These are phyloP conservation scores for Debaryomycetaceae sp. DNA, from an alignment of 1,139 yeast species.

Conservation along the genomic window DNA sequence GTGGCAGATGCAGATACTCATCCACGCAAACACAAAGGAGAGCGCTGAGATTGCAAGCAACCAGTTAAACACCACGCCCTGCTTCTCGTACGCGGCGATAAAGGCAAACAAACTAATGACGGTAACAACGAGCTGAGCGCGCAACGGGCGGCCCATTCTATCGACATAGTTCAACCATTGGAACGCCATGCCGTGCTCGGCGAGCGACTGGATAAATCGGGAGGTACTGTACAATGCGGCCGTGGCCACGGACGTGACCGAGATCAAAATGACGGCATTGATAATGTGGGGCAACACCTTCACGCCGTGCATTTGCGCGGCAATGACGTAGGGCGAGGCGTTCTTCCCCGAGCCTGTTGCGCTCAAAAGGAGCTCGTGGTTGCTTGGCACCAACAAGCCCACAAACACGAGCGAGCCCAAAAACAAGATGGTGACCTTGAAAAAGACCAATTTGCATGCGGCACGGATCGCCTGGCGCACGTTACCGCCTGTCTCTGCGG, in stretches of 20 bases:
- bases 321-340: conserved; percentile 16
- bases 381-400: conserved; percentile 14
- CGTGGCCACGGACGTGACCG: conserved; percentile 18
- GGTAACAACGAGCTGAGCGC: conserved; percentile 12
- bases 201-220: conserved; percentile 14
- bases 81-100: conserved; percentile 13
- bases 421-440: conserved; percentile 13
- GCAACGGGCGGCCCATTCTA: conserved; percentile 14
- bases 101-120: conserved; percentile 12
- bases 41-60: conserved; percentile 16
- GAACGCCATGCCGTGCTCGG: conserved; percentile 15
- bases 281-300: conserved; percentile 15
- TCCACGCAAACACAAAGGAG: conserved; percentile 14
- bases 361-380: conserved; percentile 11
- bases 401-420: conserved; percentile 14
- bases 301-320: conserved; percentile 14
- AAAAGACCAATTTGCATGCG: conserved; percentile 14
- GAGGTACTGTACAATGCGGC: conserved; percentile 18
- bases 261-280: conserved; percentile 15
- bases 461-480: conserved; percentile 13
- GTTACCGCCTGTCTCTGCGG: conserved; percentile 13
- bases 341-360: conserved; percentile 9
- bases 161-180: conserved; percentile 14
- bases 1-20: conserved; percentile 13
- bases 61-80: conserved; percentile 17